A percentile compares a stretch with the other conserved stretches of the same genome.
Conservation (phyloP, 257 asterid species). For the Solanum sejunctum region DNA sequence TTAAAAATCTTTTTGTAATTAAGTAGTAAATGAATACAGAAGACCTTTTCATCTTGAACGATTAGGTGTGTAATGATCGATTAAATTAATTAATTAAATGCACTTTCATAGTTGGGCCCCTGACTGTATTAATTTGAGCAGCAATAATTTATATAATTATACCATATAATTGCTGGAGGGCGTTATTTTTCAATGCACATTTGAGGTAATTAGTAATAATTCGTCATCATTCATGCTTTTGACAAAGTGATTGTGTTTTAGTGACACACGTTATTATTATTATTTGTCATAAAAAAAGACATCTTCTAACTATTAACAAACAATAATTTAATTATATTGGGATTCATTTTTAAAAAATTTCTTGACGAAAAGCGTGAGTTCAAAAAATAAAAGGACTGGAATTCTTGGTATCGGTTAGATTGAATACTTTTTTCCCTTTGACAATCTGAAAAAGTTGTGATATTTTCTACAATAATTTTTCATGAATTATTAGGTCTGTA, state of each 20-base stretch:
- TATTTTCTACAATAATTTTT: not conserved
- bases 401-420: not conserved
- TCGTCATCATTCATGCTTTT: slow-evolving; percentile 1
- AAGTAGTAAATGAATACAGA: not conserved
- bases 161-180: not conserved
- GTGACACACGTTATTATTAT: not conserved
- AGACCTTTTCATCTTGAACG: not conserved
- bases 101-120: not conserved
- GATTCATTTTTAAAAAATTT: not conserved
- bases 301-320: not conserved
- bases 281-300: not conserved
- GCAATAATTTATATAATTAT: not conserved
- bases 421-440: not conserved
- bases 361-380: not conserved
- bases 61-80: not conserved
- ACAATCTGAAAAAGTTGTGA: not conserved
- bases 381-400: not conserved
- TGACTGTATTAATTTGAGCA: not conserved
- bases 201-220: not conserved
- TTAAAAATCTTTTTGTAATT: not conserved
- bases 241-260: not conserved
- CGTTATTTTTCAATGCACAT: not conserved
- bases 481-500: not conserved
- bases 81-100: not conserved
- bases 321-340: not conserved